Percentiles rank a stretch among this genome's conserved stretches.
These are phyloP conservation scores for Suaeda aralocaspica DNA, from an alignment of 148 eudicot genomes.

Conservation along the genomic window DNA sequence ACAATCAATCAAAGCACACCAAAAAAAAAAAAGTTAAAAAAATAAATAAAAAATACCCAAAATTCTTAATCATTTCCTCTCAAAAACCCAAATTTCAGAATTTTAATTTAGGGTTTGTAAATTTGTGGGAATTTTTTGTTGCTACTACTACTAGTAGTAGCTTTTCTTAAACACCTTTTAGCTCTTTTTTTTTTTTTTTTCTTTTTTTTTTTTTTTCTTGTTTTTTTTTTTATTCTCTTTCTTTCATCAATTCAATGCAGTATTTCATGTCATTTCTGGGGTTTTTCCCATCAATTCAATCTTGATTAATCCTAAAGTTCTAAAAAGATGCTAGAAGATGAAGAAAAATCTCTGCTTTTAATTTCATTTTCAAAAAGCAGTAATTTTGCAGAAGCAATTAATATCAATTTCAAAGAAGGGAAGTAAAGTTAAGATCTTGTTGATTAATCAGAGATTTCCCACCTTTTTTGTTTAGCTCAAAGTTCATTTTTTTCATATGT, in stretches of 20 bases:
- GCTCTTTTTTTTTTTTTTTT: background rate
- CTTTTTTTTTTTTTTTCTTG: no score
- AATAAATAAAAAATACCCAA: no score
- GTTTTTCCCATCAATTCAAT: slow-evolving; percentile 22
- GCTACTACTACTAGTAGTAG: no score
- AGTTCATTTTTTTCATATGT: background rate
- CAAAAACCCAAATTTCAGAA: background rate
- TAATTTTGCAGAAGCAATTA: background rate
- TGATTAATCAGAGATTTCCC: background rate
- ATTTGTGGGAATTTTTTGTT: background rate
- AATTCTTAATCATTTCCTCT: background rate
- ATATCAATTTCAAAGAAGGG: slow-evolving; percentile 21
- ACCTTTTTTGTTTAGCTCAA: background rate
- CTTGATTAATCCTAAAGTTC: slow-evolving; percentile 18
- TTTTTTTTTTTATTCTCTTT: no score
- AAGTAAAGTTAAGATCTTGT: slow-evolving; percentile 25
- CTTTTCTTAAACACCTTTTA: background rate
- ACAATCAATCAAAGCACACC: background rate
- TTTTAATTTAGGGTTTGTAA: background rate
- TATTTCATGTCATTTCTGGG: slow-evolving; percentile 13
- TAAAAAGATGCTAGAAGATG: slow-evolving; percentile 18
- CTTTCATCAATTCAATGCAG: slow-evolving; percentile 29
- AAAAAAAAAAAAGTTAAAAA: background rate
- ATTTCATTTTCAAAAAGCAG: slow-evolving; percentile 5
- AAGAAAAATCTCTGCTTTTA: slow-evolving; percentile 14